A percentile compares a stretch with the other conserved stretches of the same genome.
Evolutionary conservation across 257 asterid species (phyloP).

Genomic region (Nicotiana benthamiana): DNA sequence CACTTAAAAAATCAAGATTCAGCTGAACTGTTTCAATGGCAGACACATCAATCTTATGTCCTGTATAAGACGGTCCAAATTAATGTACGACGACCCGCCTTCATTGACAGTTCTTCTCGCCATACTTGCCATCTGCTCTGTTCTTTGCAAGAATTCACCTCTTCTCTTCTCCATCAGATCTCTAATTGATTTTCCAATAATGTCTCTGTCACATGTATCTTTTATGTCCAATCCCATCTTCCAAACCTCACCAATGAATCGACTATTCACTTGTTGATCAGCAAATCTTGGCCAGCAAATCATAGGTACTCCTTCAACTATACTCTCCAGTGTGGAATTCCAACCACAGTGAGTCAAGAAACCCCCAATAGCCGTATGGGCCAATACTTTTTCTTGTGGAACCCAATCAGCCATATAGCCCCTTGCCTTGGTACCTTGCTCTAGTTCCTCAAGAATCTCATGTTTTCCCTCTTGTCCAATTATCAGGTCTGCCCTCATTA

Average conservation of each 20-base stretch:
- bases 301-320: slow-evolving; percentile 29
- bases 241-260: slow-evolving; percentile 26
- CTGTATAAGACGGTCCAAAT: slow-evolving; percentile 16
- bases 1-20: neutral
- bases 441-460: neutral
- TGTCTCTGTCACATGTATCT: slow-evolving; percentile 16
- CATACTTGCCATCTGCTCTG: slow-evolving; percentile 13
- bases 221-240: slow-evolving; percentile 27
- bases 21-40: neutral
- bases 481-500: slow-evolving; percentile 3
- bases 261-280: slow-evolving; percentile 24
- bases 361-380: slow-evolving; percentile 4
- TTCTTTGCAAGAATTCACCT: slow-evolving; percentile 13
- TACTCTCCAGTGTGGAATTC: slow-evolving; percentile 24
- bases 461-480: neutral
- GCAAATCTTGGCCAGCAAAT: slow-evolving; percentile 21
- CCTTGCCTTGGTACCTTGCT: neutral
- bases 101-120: slow-evolving; percentile 9
- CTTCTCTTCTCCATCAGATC: slow-evolving; percentile 20
- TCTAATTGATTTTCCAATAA: slow-evolving; percentile 13
- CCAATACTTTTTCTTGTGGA: slow-evolving; percentile 12
- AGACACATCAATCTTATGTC: slow-evolving; percentile 11
- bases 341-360: slow-evolving; percentile 9
- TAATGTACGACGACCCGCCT: slow-evolving; percentile 16
- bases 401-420: slow-evolving; percentile 6